These are phyloP conservation scores for Amanita pallidorosea DNA, from an alignment of 768 basidiomycete species.

Conservation along the genomic window DNA sequence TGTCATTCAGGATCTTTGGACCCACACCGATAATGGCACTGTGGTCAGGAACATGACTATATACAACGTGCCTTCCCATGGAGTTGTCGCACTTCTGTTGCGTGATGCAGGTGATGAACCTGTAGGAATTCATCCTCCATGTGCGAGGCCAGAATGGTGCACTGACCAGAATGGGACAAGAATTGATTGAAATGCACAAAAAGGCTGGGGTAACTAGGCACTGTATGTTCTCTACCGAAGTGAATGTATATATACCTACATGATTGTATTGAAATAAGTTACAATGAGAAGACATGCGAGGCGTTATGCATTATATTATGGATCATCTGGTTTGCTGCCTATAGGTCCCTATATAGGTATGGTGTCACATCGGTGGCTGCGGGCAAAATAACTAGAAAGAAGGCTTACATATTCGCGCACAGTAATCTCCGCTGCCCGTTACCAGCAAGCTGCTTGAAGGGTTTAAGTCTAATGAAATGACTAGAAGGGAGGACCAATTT, in stretches of 20 bases:
- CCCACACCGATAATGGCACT: conserved; percentile 61
- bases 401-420: conserved; percentile 30
- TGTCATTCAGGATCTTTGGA: conserved; percentile 53
- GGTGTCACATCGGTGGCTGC: not conserved
- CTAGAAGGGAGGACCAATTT: conserved; percentile 10
- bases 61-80: conserved; percentile 48
- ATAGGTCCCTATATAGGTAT: not conserved
- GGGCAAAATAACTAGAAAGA: not conserved
- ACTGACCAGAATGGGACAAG: conserved; percentile 45
- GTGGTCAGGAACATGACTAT: conserved; percentile 48
- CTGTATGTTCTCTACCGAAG: not conserved
- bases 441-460: conserved; percentile 24
- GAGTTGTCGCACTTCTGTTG: conserved; percentile 56
- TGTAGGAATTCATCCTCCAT: conserved; percentile 41
- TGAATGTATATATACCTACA: not conserved
- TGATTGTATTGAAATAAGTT: not conserved
- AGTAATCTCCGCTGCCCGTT: conserved; percentile 31
- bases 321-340: not conserved
- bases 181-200: conserved; percentile 9
- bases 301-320: not conserved
- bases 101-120: conserved; percentile 63
- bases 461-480: conserved; percentile 29
- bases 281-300: not conserved
- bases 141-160: conserved; percentile 48
- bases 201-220: not conserved